Conservation (phyloP, 768 basidiomycete species). For the Floccularia luteovirens region DNA sequence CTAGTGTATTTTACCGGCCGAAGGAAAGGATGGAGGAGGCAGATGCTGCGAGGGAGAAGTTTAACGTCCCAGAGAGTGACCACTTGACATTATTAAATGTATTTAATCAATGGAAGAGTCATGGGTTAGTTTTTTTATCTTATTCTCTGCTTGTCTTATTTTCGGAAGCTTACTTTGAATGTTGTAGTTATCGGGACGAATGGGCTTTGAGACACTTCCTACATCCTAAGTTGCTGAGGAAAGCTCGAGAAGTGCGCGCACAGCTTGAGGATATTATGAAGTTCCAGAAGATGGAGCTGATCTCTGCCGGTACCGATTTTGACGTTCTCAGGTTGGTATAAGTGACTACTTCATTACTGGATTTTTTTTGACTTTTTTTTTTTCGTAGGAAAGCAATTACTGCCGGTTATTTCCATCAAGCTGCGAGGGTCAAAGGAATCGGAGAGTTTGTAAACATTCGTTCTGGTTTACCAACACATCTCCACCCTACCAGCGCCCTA, state of each 20-base stretch:
- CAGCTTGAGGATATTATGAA: constrained; percentile 99
- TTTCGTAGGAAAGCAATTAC: constrained; percentile 89
- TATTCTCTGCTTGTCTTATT: neutral
- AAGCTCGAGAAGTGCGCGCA: constrained; percentile 89
- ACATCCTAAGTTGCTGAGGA: constrained; percentile 92
- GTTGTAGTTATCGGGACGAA: constrained; percentile 75
- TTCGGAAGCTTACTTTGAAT: neutral
- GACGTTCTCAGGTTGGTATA: constrained; percentile 69
- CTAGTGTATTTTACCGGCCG: constrained; percentile 95
- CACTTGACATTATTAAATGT: constrained; percentile 94
- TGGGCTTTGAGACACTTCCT: constrained; percentile 95
- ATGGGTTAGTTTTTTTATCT: constrained; percentile 57
- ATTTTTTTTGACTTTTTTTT: neutral
- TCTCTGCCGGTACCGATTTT: constrained; percentile 92
- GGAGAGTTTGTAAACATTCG: constrained; percentile 98
- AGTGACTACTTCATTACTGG: neutral
- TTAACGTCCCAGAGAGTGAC: constrained; percentile 97
- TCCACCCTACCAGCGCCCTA: constrained; percentile 94
- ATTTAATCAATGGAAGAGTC: constrained; percentile 97
- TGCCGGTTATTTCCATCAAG: constrained; percentile 98
- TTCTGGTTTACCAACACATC: constrained; percentile 88
- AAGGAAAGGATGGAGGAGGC: constrained; percentile 97
- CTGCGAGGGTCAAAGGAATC: constrained; percentile 96
- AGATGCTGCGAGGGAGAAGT: constrained; percentile 96
- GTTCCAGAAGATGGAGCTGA: constrained; percentile 91